phyloP scores from a whole-genome alignment of 495 filamentous ascomycete genomes.

The Bathelium albidoporum region DNA sequence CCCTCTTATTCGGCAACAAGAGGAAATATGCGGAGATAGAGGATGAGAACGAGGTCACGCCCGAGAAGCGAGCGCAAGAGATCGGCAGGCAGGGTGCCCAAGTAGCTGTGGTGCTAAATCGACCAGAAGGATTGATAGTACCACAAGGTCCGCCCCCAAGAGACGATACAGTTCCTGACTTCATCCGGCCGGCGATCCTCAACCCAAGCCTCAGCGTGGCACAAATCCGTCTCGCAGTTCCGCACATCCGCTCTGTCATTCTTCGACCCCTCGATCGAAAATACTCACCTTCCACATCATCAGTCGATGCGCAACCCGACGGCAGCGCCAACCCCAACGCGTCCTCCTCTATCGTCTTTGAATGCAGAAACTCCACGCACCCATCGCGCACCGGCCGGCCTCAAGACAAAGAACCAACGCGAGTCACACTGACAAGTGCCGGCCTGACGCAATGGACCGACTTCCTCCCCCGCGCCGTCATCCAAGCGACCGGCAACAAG shows the following conservation, averaged over 20 bases:
- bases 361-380: slow-evolving; percentile 59
- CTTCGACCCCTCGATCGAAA: slow-evolving; percentile 50
- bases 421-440: slow-evolving; percentile 69
- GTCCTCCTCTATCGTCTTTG: slow-evolving; percentile 45
- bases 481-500: slow-evolving; percentile 80
- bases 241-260: slow-evolving; percentile 74
- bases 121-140: slow-evolving; percentile 59
- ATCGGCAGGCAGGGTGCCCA: slow-evolving; percentile 50
- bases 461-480: slow-evolving; percentile 70
- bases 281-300: slow-evolving; percentile 18
- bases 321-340: slow-evolving; percentile 35
- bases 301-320: slow-evolving; percentile 28
- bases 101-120: slow-evolving; percentile 63
- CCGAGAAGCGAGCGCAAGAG: slow-evolving; percentile 50
- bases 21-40: slow-evolving; percentile 61
- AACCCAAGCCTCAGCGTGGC: slow-evolving; percentile 71
- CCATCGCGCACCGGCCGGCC: slow-evolving; percentile 45
- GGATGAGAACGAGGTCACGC: slow-evolving; percentile 56
- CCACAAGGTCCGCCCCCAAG: slow-evolving; percentile 13
- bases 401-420: slow-evolving; percentile 65
- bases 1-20: slow-evolving; percentile 86
- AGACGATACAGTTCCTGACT: slow-evolving; percentile 48
- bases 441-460: slow-evolving; percentile 89
- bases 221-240: slow-evolving; percentile 81
- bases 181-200: slow-evolving; percentile 74